Base-by-base conservation (phyloP, 805 yeast species). In the Candida suzukii region DNA sequence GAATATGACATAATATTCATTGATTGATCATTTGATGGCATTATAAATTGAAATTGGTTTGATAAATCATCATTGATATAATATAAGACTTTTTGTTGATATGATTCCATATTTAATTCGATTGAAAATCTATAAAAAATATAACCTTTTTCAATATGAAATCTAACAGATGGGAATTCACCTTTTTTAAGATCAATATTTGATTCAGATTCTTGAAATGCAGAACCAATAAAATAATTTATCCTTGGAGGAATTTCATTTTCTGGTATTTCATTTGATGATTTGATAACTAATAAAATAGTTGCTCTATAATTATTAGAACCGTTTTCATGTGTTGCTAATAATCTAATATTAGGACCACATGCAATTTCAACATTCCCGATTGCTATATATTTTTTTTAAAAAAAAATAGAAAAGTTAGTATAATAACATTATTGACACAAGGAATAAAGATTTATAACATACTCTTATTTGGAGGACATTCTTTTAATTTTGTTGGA, bases 1-100 rank as follows among this genome's bases (percentile, higher is more conserved):
- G 96, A 86, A 60, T 75, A 83, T 18, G 91, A 82, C 62, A 88
- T 72, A 6, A 82, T 72, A 58, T 88, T 90, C 87, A 88, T 87
- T 21, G 88, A 73, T 55, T 80, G 79, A 2, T 63, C 53, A 1
- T 52, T 47, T 0, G 83, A 66, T 0, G 97, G 96, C 2, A 90
- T 53, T 56, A 61, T 85, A 54, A 90, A 88, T 47, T 78, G 74
- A 57, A 70, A 84, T 31, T 70, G 64, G 5, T 48, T 37, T 35
- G 46, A 44, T 38, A 46, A 41, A n/a, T 61, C 58, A 12, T 58
- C 70, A 49, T 84, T 79, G 41, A 90, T 64, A 3, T 65, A 56
- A 57, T 90, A 90, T 41, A 71, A 71, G 13, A 83, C 74, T 48
- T 70, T 70, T 54, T 83, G 88, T 50, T 83, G 93, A 45, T 54